Base-by-base conservation (phyloP, 2,329 filamentous ascomycete species). In the Septoria linicola region DNA sequence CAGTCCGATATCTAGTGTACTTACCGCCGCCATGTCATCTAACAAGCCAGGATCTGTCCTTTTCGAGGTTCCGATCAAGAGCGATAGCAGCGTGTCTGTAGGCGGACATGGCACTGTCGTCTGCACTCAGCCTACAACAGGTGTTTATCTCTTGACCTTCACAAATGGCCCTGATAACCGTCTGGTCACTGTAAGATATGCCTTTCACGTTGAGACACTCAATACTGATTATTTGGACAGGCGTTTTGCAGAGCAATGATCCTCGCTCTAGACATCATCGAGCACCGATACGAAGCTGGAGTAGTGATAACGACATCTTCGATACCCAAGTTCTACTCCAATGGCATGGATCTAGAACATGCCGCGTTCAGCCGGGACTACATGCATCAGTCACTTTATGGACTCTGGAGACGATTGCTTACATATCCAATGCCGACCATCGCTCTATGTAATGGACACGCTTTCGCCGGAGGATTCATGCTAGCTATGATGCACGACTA, bases 391-490 rank as follows among this genome's bases (percentile, higher is more conserved):
- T 74, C 76, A 43, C 70, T 90, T 8, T 90, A 83, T 70, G 73
- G 74, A 11, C 68, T 91, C 1, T 90, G 84, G 74, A 73, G 75
- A 34, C 76, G 85, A 4, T 71, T 90, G 23, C 65, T 87, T 54
- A 84, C 81, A 46, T 92, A 83, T 65, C 87, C 88, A 11, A 89
- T 91, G 87, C 88, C 88, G 19, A 93, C 88, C 2, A 71, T 93
- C 42, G 84, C 87, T n/a, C 75, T 90, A 7, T 65, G 92, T 48
- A 89, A 89, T 62, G 88, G 88, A 17, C 89, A 95, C 69, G 82
- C 84, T 48, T 93, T 90, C 68, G 89, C 88, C 4, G 88, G 82
- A 39, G 88, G 87, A n/a, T 75, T 91, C 54, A 91, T 93, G 84
- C 74, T 87, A 8, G 81, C 87, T 52, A 88, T 89, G 80, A 82